Evolutionary conservation across 1,284 basidiomycete species (phyloP).

Genomic region (Fomitopsis schrenkii): DNA sequence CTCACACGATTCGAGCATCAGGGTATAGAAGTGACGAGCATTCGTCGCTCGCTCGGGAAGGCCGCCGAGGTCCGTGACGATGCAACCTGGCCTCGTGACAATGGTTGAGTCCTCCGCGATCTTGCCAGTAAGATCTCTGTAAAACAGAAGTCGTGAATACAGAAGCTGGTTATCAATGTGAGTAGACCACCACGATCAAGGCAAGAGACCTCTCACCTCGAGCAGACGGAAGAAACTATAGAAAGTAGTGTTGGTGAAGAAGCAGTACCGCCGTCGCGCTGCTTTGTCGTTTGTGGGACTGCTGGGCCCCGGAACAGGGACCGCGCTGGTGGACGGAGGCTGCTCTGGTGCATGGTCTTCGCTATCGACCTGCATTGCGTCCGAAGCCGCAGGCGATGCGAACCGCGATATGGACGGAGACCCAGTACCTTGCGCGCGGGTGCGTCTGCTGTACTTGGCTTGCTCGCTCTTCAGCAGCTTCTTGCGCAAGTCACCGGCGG

Average conservation of each 20-base stretch:
- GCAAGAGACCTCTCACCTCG: constrained; percentile 50
- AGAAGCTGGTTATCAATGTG: constrained; percentile 53
- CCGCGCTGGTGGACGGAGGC: background rate
- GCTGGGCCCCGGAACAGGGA: constrained; percentile 2
- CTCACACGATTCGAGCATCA: constrained; percentile 86
- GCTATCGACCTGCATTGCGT: constrained; percentile 37
- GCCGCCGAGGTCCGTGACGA: constrained; percentile 32
- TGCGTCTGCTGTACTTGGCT: constrained; percentile 63
- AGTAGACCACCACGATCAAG: background rate
- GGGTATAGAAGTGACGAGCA: constrained; percentile 71
- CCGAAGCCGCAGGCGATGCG: constrained; percentile 50
- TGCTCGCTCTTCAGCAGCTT: constrained; percentile 75
- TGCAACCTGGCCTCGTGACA: constrained; percentile 22
- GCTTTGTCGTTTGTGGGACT: constrained; percentile 17
- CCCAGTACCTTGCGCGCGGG: constrained; percentile 43
- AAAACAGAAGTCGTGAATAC: constrained; percentile 79
- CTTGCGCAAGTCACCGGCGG: constrained; percentile 65
- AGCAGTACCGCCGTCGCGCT: constrained; percentile 52
- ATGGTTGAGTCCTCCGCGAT: constrained; percentile 32
- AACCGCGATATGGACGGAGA: constrained; percentile 41
- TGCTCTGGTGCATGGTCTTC: constrained; percentile 15
- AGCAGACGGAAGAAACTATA: constrained; percentile 84
- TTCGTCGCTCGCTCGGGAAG: constrained; percentile 25
- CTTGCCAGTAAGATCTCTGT: constrained; percentile 69
- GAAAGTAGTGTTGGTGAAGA: constrained; percentile 89